phyloP scores from a whole-genome alignment of 768 basidiomycete species.

The Boletus sp. region DNA sequence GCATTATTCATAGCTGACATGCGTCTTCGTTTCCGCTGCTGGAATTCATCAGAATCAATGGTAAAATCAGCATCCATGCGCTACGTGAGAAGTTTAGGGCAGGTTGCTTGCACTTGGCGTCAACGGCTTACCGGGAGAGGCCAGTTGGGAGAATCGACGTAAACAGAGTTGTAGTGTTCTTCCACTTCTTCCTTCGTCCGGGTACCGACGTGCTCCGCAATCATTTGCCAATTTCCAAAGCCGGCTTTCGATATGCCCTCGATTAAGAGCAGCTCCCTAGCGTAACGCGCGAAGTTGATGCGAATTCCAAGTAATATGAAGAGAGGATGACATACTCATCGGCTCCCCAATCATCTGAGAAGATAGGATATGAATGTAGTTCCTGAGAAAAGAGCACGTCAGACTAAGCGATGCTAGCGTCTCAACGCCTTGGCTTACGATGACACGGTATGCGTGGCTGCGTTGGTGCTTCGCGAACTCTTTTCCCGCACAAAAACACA shows the following conservation, averaged over 20 bases:
- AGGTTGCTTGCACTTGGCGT: conserved; percentile 1
- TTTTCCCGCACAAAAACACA: conserved; percentile 90
- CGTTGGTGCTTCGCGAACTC: conserved; percentile 85
- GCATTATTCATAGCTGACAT: conserved; percentile 76
- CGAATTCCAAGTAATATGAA: background rate
- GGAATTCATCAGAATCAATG: conserved; percentile 79
- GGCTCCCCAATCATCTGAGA: conserved; percentile 93
- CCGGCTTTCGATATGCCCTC: conserved; percentile 88
- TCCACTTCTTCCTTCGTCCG: conserved; percentile 93
- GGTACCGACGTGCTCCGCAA: conserved; percentile 92
- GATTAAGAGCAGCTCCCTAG: conserved; percentile 83
- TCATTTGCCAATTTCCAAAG: conserved; percentile 95
- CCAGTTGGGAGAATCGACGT: conserved; percentile 76
- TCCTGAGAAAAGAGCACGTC: conserved; percentile 52
- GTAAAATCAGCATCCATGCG: conserved; percentile 60
- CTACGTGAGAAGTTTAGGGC: conserved; percentile 6
- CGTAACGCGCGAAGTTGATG: background rate
- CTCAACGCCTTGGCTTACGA: conserved; percentile 48
- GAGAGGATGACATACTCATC: conserved; percentile 69
- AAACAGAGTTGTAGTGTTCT: conserved; percentile 80
- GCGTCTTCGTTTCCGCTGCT: conserved; percentile 82
- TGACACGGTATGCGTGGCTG: conserved; percentile 87
- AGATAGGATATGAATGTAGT: conserved; percentile 95
- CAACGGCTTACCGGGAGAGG: conserved; percentile 67
- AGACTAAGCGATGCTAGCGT: background rate